phyloP scores from a whole-genome alignment of 2,329 filamentous ascomycete genomes.

The Gnomoniopsis sp. region DNA sequence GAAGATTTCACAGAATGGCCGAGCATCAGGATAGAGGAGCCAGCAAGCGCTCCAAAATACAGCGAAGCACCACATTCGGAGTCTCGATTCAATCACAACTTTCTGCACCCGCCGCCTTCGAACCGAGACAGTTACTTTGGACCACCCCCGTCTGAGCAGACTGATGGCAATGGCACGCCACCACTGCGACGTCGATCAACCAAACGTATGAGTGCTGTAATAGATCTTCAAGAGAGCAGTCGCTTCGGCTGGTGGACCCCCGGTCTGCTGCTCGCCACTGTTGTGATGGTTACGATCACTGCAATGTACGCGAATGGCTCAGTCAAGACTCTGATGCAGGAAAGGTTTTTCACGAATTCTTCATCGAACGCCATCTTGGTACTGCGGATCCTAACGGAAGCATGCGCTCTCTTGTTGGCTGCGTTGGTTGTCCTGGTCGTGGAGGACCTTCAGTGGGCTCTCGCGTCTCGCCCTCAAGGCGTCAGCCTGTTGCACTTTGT shows the following conservation, averaged over 20 bases:
- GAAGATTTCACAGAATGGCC: no score
- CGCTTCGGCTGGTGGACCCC: conserved; percentile 11
- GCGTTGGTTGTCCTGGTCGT: conserved; percentile 7
- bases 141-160: background rate
- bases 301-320: conserved; percentile 5
- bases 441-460: conserved; percentile 11
- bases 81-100: conserved; percentile 14
- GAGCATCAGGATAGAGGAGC: background rate
- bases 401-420: conserved; percentile 2
- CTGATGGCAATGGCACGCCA: background rate
- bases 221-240: conserved; percentile 3
- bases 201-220: background rate
- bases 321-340: conserved; percentile 2
- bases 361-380: conserved; percentile 7
- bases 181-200: background rate
- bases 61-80: background rate
- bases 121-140: background rate
- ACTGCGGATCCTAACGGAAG: conserved; percentile 5
- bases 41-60: background rate
- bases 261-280: background rate
- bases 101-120: conserved; percentile 7
- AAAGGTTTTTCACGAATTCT: conserved; percentile 9
- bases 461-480: conserved; percentile 9
- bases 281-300: background rate
- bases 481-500: conserved; percentile 14